These are phyloP conservation scores for Taxawa tesnikishii DNA, from an alignment of 2,329 filamentous ascomycete genomes.

Conservation along the genomic window DNA sequence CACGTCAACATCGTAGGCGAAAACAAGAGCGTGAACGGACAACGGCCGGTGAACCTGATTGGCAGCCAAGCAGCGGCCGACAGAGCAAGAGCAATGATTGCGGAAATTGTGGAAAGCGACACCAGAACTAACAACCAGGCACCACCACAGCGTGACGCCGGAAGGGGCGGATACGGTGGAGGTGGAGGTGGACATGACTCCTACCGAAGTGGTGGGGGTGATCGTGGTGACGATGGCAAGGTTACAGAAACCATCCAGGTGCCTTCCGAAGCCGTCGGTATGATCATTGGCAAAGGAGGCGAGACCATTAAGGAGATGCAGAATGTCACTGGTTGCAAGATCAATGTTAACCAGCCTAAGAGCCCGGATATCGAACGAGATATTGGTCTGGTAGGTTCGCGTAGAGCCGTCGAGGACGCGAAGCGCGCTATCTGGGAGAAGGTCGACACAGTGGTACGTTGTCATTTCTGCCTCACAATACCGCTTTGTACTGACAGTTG, in stretches of 20 bases:
- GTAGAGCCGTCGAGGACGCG: slow-evolving; percentile 65
- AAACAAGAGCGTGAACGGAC: slow-evolving; percentile 81
- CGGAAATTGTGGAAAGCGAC: slow-evolving; percentile 91
- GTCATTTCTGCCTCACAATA: background rate
- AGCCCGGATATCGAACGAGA: slow-evolving; percentile 73
- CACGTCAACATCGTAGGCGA: slow-evolving; percentile 93
- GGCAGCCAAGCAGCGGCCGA: slow-evolving; percentile 63
- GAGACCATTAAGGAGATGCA: slow-evolving; percentile 95
- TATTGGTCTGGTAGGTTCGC: slow-evolving; percentile 71
- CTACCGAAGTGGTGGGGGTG: slow-evolving; percentile 27
- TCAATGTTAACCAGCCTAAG: slow-evolving; percentile 77
- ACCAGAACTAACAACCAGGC: slow-evolving; percentile 26
- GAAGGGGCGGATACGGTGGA: slow-evolving; percentile 14
- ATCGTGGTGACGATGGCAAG: slow-evolving; percentile 50
- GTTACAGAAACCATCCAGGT: slow-evolving; percentile 74
- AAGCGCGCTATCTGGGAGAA: slow-evolving; percentile 84
- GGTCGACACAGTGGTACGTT: slow-evolving; percentile 58
- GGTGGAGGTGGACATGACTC: slow-evolving; percentile 21
- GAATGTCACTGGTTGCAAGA: slow-evolving; percentile 76
- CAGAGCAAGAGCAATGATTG: slow-evolving; percentile 73
- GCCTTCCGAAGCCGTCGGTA: slow-evolving; percentile 82
- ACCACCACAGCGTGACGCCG: slow-evolving; percentile 9
- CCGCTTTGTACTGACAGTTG: background rate
- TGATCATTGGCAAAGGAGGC: slow-evolving; percentile 90
- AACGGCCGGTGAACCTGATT: slow-evolving; percentile 83